Evolutionary conservation across 768 basidiomycete species (phyloP), one percentile per base, ranked within the genome.

Genomic region (Russula earlei): DNA sequence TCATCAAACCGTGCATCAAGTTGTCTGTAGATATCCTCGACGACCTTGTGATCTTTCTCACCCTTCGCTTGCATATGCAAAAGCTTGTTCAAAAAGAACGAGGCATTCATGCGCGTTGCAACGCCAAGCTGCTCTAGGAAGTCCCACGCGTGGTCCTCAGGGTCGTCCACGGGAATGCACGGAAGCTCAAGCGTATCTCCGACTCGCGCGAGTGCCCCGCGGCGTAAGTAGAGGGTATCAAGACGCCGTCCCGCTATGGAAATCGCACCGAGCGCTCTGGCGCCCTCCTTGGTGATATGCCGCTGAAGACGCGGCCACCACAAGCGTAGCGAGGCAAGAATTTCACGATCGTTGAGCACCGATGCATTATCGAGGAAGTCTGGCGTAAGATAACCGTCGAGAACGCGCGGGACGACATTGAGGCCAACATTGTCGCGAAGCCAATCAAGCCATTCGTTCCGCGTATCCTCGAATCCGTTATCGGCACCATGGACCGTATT

Each of bases 1-100:
- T 66, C 65, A 2, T 60, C 36, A n/a, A 66, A 66, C n/a, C 65
- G 54, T 19, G 62, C 58, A 38, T 66, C 58, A 1, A 66, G 54
- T 15, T 65, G 64, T 34, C 38, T 57, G 46, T 66, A 66, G 12
- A 58, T 37, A 12, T 58, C 54, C 1, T 55, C 34, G 15, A 60
- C 59, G 4, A 33, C 15, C 20, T 34, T 46, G 11, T 20, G n/a
- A 20, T 62, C 52, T 15, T 47, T 50, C 27, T 52, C 33, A 7
- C 54, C 54, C 24, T 8, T 36, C 20, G 49, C 53, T 10, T 58
- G 48, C 33, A 66, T 47, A 22, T 56, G 57, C 9, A 61, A 5
- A 12, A 66, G 65, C 31, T 42, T 45, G 19, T 59, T 63, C 19
- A 66, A 22, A 37, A 37, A 66, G 55, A 62, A 55, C 6, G 52